phyloP scores from a whole-genome alignment of 345 rosid genomes.

The Kandelia obovata region DNA sequence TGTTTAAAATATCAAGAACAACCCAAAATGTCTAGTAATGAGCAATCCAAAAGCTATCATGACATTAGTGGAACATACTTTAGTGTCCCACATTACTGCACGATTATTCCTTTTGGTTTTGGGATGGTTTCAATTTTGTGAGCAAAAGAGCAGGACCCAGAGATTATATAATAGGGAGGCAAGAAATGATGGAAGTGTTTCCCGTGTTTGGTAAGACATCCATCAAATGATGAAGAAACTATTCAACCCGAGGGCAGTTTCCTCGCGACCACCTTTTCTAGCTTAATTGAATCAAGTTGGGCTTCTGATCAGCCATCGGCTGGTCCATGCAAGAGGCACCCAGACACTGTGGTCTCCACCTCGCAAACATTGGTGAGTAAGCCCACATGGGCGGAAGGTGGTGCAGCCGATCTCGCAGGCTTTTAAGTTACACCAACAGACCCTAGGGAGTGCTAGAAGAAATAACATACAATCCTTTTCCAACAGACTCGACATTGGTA shows the following conservation, averaged over 20 bases:
- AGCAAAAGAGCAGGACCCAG: background rate
- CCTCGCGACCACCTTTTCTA: slow-evolving; percentile 20
- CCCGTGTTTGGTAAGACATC: slow-evolving; percentile 9
- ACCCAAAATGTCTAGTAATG: background rate
- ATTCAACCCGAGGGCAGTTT: background rate
- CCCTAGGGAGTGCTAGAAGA: slow-evolving; percentile 17
- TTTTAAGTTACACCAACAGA: background rate
- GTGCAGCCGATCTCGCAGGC: slow-evolving; percentile 15
- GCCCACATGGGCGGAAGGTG: slow-evolving; percentile 15
- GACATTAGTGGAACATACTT: background rate
- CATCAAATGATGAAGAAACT: slow-evolving; percentile 21
- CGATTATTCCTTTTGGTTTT: background rate
- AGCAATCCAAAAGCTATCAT: background rate
- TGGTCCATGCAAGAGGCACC: background rate
- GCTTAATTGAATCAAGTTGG: slow-evolving; percentile 22
- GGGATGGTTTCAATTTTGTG: background rate
- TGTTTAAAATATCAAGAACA: background rate
- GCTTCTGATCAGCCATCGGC: slow-evolving; percentile 6
- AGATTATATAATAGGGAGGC: background rate
- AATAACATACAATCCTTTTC: slow-evolving; percentile 9
- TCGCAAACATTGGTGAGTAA: background rate
- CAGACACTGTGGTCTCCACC: slow-evolving; percentile 18
- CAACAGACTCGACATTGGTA: slow-evolving; percentile 14
- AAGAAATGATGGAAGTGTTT: slow-evolving; percentile 12
- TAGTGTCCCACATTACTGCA: background rate